Evolutionary conservation across 108 stramenopile species (phyloP).

Genomic region (Skeletonema menzelii): DNA sequence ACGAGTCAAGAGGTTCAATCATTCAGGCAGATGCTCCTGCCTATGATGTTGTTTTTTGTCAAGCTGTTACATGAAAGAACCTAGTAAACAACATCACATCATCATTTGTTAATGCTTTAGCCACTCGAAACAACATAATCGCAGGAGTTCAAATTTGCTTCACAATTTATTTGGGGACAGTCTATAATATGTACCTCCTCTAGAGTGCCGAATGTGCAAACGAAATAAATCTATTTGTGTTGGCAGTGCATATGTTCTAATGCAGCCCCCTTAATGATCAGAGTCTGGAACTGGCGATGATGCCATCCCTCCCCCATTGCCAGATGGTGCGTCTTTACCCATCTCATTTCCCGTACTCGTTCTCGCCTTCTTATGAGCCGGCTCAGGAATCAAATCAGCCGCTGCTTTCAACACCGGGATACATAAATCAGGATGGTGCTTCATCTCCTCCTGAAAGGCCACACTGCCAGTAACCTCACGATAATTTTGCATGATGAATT

Average conservation of each 20-base stretch:
- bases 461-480: conserved; percentile 80
- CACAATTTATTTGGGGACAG: not conserved
- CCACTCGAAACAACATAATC: not conserved
- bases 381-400: conserved; percentile 90
- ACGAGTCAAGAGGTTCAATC: too few relatives aligned
- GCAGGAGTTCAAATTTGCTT: not conserved
- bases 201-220: not conserved
- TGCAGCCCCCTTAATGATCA: not conserved
- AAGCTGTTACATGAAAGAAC: too few relatives aligned
- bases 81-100: too few relatives aligned
- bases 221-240: not conserved
- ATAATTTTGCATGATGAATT: conserved; percentile 90
- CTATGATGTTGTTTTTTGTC: too few relatives aligned
- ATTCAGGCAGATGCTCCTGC: too few relatives aligned
- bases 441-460: conserved; percentile 90
- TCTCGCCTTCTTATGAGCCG: conserved; percentile 80
- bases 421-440: conserved; percentile 86
- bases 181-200: not conserved
- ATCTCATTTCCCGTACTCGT: conserved; percentile 61
- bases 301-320: conserved; percentile 18
- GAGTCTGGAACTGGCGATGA: conserved; percentile 45
- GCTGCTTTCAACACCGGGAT: conserved; percentile 91
- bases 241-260: not conserved
- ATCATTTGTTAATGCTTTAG: too few relatives aligned
- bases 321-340: conserved; percentile 59